Evolutionary conservation across 2,329 filamentous ascomycete species (phyloP), one percentile per base, ranked within the genome.

Genomic region (Plenodomus biglobosus): DNA sequence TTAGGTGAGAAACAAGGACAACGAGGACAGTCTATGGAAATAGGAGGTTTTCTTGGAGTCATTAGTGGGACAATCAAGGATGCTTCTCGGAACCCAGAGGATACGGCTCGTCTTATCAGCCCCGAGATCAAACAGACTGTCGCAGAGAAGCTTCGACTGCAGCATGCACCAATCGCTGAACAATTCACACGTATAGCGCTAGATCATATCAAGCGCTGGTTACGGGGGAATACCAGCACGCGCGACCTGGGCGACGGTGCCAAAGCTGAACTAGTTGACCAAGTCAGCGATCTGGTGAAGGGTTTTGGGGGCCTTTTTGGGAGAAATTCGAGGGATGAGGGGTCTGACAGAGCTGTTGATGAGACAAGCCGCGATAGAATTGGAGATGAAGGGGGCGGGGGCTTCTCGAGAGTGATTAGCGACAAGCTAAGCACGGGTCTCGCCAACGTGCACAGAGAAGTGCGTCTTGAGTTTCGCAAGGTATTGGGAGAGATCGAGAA

Each of bases 161-260:
- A 65, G 36, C 64, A 65, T 46, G 49, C 61, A 18, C 34, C 58
- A 8, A 63, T 66, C 37, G 62, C 64, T 8, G 64, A 65, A 30
- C 64, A 66, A 8, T 66, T 66, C 40, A 66, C 64, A 5, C 56
- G 52, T 1, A 63, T 66, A 18, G 64, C 64, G 0, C 44, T 66
- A 8, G 64, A 65, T 7, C 64, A 66, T 40, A 63, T 66, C 51
- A 66, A 66, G 47, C 62, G 64, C 40, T 66, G 64, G 64, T 50
- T 66, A 8, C 61, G 64, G 40, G 64, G 64, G 2, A 66, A 66
- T 40, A 66, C 62, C 6, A 66, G 61, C 35, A 56, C 62, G 1
- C 61, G 64, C 3, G 64, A 66, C 40, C 42, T 66, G 19, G 62
- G 64, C 10, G 64, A 66, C 22, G 64, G 64, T 22, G 61, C 62